Base-by-base conservation (phyloP, 371 early-diverging fungal genomes). In the Actinomortierella ambigua region DNA sequence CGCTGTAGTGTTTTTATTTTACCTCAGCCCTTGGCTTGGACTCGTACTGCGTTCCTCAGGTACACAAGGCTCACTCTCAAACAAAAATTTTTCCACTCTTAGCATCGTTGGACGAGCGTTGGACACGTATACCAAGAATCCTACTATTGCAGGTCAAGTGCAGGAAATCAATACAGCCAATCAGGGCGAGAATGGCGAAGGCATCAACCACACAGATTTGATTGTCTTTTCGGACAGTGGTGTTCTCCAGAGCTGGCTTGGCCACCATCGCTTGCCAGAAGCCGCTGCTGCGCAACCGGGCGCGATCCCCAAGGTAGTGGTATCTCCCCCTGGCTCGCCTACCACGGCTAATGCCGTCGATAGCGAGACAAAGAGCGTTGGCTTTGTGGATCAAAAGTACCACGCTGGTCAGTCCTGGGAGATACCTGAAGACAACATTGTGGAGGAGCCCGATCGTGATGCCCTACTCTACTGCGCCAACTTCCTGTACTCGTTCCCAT, bases 201-300 rank as follows among this genome's bases (percentile, higher is more conserved):
- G 34, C 27, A 26, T 65, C 39, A 66, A 65, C 56, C 62, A 68
- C 55, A 71, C 73, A 0, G 73, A 71, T 24, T 49, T 71, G 43
- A 60, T 66, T 28, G 73, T 71, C 23, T 71, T 71, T 29, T 71
- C 73, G 14, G 73, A 71, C 27, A 71, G 65, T 39, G 62, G 73
- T 23, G 73, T 66, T 7, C 61, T 71, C 8, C 73, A 71, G 55
- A 65, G 58, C 23, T 71, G 73, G 73, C 41, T 71, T 34, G 73
- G 73, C 39, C 73, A 71, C 48, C 58, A 71, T 11, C 73, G 63
- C 24, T 44, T 53, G 27, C 27, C 49, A 9, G 29, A 24, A 17
- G 44, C 55, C 5, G 41, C 61, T 1, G 26, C n/a, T n/a, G n/a
- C n/a, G n/a, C n/a, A n/a, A n/a, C n/a, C n/a, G n/a, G n/a, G n/a